These are phyloP conservation scores for Lipomyces kockii DNA, from an alignment of 805 yeast genomes.

Conservation along the genomic window DNA sequence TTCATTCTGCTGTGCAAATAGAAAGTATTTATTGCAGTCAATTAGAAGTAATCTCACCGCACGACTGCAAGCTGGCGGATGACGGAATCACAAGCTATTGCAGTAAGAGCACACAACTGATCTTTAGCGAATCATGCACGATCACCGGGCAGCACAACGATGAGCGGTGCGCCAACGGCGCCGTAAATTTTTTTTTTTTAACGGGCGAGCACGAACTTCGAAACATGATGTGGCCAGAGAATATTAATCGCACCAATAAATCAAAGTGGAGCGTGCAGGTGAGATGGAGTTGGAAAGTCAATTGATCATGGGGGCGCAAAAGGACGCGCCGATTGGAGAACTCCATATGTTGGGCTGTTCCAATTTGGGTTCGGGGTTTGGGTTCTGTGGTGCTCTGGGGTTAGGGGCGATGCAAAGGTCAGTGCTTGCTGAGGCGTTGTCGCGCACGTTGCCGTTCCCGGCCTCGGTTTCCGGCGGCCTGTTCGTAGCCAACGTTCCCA, in stretches of 20 bases:
- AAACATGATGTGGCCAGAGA: neutral
- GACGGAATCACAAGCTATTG: no score
- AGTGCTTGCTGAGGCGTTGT: no score
- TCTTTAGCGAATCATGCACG: no score
- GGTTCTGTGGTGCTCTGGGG: neutral
- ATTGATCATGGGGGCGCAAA: neutral
- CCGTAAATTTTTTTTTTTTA: neutral
- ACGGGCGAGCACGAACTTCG: neutral
- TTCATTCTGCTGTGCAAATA: neutral
- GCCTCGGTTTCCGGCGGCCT: neutral
- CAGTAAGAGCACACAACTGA: no score
- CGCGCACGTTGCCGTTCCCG: neutral
- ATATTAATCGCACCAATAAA: neutral
- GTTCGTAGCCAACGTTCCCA: neutral
- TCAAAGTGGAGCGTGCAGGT: neutral
- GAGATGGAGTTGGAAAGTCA: neutral
- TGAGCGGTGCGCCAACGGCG: neutral
- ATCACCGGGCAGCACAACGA: neutral
- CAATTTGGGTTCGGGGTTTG: neutral
- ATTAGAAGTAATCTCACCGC: no score
- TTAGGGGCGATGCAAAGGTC: neutral
- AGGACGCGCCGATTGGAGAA: neutral
- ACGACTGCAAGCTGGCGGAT: no score
- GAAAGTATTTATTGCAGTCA: no score
- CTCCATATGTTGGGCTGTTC: no score